phyloP scores from a whole-genome alignment of 1,284 basidiomycete genomes.

The Quambalaria eucalypti region DNA sequence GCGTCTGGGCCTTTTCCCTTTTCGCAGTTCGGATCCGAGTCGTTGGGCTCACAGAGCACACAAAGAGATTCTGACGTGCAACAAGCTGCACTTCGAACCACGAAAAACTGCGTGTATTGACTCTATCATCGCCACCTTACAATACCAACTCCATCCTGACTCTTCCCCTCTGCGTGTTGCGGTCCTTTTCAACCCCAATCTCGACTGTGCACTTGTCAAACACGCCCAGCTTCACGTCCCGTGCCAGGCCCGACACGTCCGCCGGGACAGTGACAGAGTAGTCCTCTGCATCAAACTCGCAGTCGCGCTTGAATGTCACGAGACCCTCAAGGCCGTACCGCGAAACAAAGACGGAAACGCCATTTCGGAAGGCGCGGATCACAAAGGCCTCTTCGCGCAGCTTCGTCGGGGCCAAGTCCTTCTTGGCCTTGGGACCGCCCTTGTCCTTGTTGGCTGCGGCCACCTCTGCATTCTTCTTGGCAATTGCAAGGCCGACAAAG shows the following conservation, averaged over 20 bases:
- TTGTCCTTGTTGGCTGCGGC: constrained; percentile 41
- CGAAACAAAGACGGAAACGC: constrained; percentile 86
- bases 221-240: constrained; percentile 49
- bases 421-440: constrained; percentile 52
- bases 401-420: constrained; percentile 44
- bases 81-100: too few relatives aligned
- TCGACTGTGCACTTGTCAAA: constrained; percentile 87
- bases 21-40: too few relatives aligned
- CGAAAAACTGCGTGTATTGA: too few relatives aligned
- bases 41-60: too few relatives aligned
- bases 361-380: constrained; percentile 87
- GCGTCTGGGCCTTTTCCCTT: too few relatives aligned
- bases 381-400: constrained; percentile 62
- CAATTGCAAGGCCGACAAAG: constrained; percentile 81
- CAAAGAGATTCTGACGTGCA: too few relatives aligned
- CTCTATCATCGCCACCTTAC: too few relatives aligned
- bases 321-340: constrained; percentile 90
- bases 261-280: constrained; percentile 70
- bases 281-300: constrained; percentile 80
- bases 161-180: constrained; percentile 81
- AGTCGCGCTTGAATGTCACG: constrained; percentile 81
- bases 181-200: constrained; percentile 86
- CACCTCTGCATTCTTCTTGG: constrained; percentile 46
- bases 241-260: constrained; percentile 16
- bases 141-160: constrained; percentile 75